Percentiles rank a stretch among this genome's conserved stretches.
These are phyloP conservation scores for Beauveria sp. DNA, from an alignment of 2,329 filamentous ascomycete species.

Conservation along the genomic window DNA sequence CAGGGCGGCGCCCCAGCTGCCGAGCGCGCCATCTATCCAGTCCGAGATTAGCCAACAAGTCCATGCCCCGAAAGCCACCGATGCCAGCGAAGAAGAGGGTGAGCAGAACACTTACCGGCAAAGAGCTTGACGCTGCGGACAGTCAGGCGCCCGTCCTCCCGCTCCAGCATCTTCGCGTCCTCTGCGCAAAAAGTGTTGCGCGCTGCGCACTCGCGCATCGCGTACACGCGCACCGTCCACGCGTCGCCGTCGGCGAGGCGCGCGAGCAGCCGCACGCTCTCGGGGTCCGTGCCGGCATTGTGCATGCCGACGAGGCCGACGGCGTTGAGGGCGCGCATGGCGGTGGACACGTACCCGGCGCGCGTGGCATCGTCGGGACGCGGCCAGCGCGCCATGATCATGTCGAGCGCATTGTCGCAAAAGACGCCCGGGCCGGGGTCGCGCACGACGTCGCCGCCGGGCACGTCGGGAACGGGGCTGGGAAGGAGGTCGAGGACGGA, in stretches of 20 bases:
- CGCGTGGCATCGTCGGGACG: conserved; percentile 46
- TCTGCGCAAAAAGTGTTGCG: conserved; percentile 57
- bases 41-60: too few relatives aligned
- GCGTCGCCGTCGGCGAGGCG: conserved; percentile 40
- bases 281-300: conserved; percentile 55
- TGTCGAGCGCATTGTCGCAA: conserved; percentile 65
- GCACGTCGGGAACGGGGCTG: conserved; percentile 41
- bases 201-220: conserved; percentile 59
- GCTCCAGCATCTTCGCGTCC: conserved; percentile 36
- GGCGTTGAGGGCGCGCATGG: conserved; percentile 55
- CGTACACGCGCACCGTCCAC: conserved; percentile 57
- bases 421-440: conserved; percentile 60
- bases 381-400: conserved; percentile 50
- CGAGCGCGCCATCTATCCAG: conserved; percentile 55
- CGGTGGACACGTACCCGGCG: conserved; percentile 46
- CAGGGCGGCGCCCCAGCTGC: conserved; percentile 65
- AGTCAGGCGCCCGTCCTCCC: conserved; percentile 42
- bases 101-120: conserved; percentile 38
- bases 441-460: conserved; percentile 56
- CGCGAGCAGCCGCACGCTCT: conserved; percentile 46
- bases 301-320: conserved; percentile 62
- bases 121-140: conserved; percentile 63
- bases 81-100: not conserved
- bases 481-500: conserved; percentile 56
- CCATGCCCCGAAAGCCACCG: too few relatives aligned